A percentile compares a stretch with the other conserved stretches of the same genome.
Conservation (phyloP, 2,329 filamentous ascomycete species). For the Penicillium hesseltinei region DNA sequence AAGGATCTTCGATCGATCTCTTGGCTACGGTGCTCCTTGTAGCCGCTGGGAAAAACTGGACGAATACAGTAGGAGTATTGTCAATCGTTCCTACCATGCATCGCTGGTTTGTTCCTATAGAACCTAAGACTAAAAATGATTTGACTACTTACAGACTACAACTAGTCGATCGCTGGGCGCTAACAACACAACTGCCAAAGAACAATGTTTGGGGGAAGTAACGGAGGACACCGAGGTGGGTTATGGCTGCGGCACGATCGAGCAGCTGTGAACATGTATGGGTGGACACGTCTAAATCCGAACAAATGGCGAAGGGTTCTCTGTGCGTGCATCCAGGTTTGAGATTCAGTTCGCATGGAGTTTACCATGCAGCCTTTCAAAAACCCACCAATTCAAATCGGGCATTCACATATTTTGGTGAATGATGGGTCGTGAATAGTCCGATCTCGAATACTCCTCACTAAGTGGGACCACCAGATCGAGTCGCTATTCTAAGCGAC, state of each 20-base stretch:
- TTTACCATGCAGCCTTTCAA: background rate
- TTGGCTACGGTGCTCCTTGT: background rate
- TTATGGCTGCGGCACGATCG: background rate
- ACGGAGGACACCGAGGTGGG: background rate
- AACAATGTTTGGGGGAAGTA: background rate
- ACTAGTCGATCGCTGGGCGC: background rate
- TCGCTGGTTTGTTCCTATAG: background rate
- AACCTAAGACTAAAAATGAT: background rate
- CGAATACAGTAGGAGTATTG: background rate
- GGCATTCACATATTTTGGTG: background rate
- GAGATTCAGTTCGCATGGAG: slow-evolving; percentile 1
- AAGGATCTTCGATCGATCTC: slow-evolving; percentile 2
- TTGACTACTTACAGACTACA: background rate
- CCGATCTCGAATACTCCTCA: background rate
- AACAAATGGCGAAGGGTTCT: background rate
- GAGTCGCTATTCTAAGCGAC: background rate
- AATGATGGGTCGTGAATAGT: background rate
- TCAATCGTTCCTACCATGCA: background rate
- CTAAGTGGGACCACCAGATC: background rate
- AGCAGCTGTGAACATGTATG: background rate
- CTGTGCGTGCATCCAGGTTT: background rate
- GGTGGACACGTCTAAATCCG: slow-evolving; percentile 1
- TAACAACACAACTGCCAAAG: background rate
- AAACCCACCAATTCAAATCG: background rate
- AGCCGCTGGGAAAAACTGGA: background rate